Evolutionary conservation across 2,329 filamentous ascomycete genomes (phyloP).

Genomic region (Aspergillus brasiliensis): DNA sequence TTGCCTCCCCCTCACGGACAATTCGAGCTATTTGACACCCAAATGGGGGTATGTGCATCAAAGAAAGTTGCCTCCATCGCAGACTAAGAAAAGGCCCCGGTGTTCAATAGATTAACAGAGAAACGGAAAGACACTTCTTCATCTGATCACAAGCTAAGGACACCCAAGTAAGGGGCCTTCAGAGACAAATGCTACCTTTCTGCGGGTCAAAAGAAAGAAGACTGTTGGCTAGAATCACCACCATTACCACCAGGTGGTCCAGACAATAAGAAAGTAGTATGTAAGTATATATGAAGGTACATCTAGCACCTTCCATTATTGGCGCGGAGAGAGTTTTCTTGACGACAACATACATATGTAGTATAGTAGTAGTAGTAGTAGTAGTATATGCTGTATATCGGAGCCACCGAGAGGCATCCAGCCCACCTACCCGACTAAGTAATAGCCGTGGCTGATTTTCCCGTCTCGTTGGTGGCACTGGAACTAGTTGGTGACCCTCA

Average conservation of each 20-base stretch:
- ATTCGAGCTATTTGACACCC: conserved; percentile 2
- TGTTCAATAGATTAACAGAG: background rate
- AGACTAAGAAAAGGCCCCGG: background rate
- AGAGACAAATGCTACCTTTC: background rate
- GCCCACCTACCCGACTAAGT: background rate
- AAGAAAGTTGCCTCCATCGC: conserved; percentile 14
- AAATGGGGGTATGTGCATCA: conserved; percentile 17
- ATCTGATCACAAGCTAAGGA: conserved; percentile 18
- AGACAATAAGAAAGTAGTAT: background rate
- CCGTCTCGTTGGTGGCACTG: background rate
- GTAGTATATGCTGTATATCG: background rate
- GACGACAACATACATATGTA: background rate
- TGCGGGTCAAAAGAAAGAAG: background rate
- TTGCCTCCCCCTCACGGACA: conserved; percentile 15
- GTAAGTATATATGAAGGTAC: background rate
- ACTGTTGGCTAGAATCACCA: background rate
- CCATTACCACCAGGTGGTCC: background rate
- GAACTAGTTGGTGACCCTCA: background rate
- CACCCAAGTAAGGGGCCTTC: background rate
- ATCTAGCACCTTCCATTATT: background rate
- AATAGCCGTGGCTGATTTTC: background rate
- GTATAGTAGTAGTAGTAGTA: background rate
- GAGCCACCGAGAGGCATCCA: background rate
- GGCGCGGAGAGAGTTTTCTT: background rate
- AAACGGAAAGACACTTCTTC: conserved; percentile 11